Evolutionary conservation across 2,329 filamentous ascomycete species (phyloP), one percentile per base, ranked within the genome.

Genomic region (Paraphaeosphaeria sporulosa): DNA sequence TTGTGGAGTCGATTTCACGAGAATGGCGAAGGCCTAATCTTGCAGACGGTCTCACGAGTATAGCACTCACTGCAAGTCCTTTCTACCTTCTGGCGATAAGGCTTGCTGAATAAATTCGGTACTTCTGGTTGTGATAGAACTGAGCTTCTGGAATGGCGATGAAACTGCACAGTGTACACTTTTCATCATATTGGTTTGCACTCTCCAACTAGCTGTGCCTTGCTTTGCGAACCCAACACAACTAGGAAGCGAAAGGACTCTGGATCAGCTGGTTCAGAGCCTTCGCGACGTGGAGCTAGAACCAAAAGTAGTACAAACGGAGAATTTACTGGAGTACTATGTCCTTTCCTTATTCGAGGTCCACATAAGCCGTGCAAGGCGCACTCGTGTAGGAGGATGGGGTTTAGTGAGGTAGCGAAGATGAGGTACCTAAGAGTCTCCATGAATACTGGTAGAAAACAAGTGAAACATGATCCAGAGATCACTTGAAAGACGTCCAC

Each of bases 401-500:
- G 49, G 8, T 52, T 40, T 42, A 52, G 21, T 27, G 49, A 52
- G 15, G 36, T 52, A 40, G 49, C 49, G 13, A 52, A 52, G 23
- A 52, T 52, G 34, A 40, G 49, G 49, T 52, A 10, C 17, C 30
- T 19, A 4, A 50, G 17, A 13, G 32, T n/a, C 9, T 3, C 12
- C 2, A 9, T 40, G 36, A 42, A 36, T 10, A 10, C 15, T 9
- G 25, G 9, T 25, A 42, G n/a, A 25, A 36, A n/a, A 27, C 21
- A 27, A 12, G 34, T 23, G 25, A 52, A 42, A n/a, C 2, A n/a
- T 40, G n/a, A n/a, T 8, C 27, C 10, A 52, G 49, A 52, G 49
- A 52, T 40, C 49, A 52, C 40, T 34, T 52, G 10, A 52, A 52
- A n/a, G 49, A 52, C 9, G 36, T 40, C 19, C 49, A 52, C 21